Percentiles rank a stretch among this genome's conserved stretches.
Evolutionary conservation across 179 eudicot species (phyloP).

Genomic region (Drosera spatulata): DNA sequence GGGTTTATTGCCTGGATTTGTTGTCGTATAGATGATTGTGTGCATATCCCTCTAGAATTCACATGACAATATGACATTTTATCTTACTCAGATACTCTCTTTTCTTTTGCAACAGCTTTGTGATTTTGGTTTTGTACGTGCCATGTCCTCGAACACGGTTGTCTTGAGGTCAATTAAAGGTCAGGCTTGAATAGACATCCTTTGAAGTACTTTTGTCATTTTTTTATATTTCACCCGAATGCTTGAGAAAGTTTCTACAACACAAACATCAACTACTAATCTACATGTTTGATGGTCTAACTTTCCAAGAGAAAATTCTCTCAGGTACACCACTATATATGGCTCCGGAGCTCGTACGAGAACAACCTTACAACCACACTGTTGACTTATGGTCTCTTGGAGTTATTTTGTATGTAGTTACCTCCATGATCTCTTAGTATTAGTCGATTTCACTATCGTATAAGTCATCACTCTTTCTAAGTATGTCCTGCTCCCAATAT

Average conservation of each 20-base stretch:
- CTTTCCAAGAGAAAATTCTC: slow-evolving; percentile 1
- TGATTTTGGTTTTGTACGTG: slow-evolving; percentile 99
- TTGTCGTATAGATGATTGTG: no score
- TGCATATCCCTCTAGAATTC: neutral
- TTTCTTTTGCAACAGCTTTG: slow-evolving; percentile 59
- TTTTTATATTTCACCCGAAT: neutral
- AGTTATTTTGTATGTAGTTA: slow-evolving; percentile 72
- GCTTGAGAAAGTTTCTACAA: no score
- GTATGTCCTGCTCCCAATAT: no score
- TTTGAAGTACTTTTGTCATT: neutral
- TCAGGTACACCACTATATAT: slow-evolving; percentile 96
- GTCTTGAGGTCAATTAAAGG: slow-evolving; percentile 98
- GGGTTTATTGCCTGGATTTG: no score
- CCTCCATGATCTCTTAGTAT: neutral
- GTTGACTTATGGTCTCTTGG: slow-evolving; percentile 99
- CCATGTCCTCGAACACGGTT: slow-evolving; percentile 96
- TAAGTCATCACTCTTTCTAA: no score
- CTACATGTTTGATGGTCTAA: no score
- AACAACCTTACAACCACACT: slow-evolving; percentile 99
- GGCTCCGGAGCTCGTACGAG: slow-evolving; percentile 99
- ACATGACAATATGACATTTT: neutral
- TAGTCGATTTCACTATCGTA: neutral
- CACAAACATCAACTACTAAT: no score
- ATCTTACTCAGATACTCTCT: neutral
- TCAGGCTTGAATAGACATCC: slow-evolving; percentile 9